A percentile compares a stretch with the other conserved stretches of the same genome.
phyloP scores from a whole-genome alignment of 805 yeast genomes.

The Kurtzmaniella cleridarum region DNA sequence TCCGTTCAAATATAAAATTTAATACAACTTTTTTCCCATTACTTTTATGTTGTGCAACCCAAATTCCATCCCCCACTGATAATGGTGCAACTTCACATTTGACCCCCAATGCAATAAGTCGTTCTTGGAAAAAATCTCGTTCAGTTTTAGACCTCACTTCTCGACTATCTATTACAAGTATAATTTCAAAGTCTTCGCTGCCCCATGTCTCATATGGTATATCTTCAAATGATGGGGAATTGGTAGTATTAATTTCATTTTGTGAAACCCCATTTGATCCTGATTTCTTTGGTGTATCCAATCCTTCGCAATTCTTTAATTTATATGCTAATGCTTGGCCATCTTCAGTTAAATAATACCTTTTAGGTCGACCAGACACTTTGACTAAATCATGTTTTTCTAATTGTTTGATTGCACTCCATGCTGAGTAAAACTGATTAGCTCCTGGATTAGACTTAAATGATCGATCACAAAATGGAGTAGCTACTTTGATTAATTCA shows the following conservation, averaged over 20 bases:
- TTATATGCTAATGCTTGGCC: slow-evolving; percentile 61
- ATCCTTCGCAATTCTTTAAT: slow-evolving; percentile 44
- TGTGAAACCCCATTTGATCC: not conserved
- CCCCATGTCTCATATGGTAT: slow-evolving; percentile 54
- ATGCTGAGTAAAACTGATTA: slow-evolving; percentile 64
- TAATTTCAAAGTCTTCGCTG: slow-evolving; percentile 51
- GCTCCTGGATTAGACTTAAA: slow-evolving; percentile 57
- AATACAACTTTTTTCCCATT: slow-evolving; percentile 63
- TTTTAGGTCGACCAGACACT: slow-evolving; percentile 51
- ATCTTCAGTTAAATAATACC: slow-evolving; percentile 61
- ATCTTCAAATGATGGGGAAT: slow-evolving; percentile 14
- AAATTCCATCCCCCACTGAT: slow-evolving; percentile 80
- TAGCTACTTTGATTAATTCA: slow-evolving; percentile 50
- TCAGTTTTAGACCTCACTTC: slow-evolving; percentile 69
- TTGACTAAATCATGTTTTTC: slow-evolving; percentile 55
- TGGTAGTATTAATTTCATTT: slow-evolving; percentile 18
- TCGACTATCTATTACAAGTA: slow-evolving; percentile 70
- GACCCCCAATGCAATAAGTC: slow-evolving; percentile 46
- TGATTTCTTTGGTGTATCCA: slow-evolving; percentile 8
- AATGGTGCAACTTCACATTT: slow-evolving; percentile 51
- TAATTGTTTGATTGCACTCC: slow-evolving; percentile 66
- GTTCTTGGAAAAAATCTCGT: slow-evolving; percentile 61
- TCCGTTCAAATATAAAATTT: slow-evolving; percentile 84
- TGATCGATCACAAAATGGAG: slow-evolving; percentile 51
- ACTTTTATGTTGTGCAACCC: slow-evolving; percentile 71